A percentile compares a stretch with the other conserved stretches of the same genome.
These are phyloP conservation scores for Fraxinus angustifolia DNA, from an alignment of 305 asterid species.

Conservation along the genomic window DNA sequence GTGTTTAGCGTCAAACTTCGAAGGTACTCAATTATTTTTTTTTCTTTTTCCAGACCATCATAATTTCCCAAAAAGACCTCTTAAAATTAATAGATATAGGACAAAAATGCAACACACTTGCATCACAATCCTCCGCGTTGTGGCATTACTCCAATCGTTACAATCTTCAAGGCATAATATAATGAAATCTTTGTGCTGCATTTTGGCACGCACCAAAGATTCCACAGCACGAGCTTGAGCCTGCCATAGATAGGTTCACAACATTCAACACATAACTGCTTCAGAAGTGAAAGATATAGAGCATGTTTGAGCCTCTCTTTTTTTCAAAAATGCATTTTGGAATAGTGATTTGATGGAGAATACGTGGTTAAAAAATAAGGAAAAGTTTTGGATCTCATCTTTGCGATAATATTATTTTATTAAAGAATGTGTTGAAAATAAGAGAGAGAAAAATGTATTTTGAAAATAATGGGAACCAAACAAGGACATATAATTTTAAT, in stretches of 20 bases:
- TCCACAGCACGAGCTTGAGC: constrained; percentile 96
- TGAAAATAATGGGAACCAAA: too few species aligned
- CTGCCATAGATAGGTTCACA: constrained; percentile 41
- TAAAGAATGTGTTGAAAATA: too few species aligned
- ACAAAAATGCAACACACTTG: constrained; percentile 52
- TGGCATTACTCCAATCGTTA: constrained; percentile 95
- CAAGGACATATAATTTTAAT: background rate
- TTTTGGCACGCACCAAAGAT: constrained; percentile 84
- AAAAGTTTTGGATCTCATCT: too few species aligned
- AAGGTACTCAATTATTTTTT: background rate
- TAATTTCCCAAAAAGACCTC: background rate
- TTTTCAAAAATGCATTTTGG: too few species aligned
- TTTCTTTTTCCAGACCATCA: background rate
- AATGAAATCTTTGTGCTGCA: constrained; percentile 96
- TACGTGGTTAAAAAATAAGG: too few species aligned
- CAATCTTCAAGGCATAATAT: constrained; percentile 98
- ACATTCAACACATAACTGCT: constrained; percentile 17
- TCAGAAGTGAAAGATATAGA: constrained; percentile 4
- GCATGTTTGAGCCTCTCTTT: too few species aligned
- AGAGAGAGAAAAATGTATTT: too few species aligned
- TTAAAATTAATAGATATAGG: background rate
- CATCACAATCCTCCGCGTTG: constrained; percentile 93
- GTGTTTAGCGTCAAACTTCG: background rate
- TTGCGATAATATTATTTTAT: too few species aligned
- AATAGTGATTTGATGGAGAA: too few species aligned